Percentiles rank a stretch among this genome's conserved stretches.
Evolutionary conservation across 2,329 filamentous ascomycete genomes (phyloP).

Genomic region (Dactylellina drechsleri): DNA sequence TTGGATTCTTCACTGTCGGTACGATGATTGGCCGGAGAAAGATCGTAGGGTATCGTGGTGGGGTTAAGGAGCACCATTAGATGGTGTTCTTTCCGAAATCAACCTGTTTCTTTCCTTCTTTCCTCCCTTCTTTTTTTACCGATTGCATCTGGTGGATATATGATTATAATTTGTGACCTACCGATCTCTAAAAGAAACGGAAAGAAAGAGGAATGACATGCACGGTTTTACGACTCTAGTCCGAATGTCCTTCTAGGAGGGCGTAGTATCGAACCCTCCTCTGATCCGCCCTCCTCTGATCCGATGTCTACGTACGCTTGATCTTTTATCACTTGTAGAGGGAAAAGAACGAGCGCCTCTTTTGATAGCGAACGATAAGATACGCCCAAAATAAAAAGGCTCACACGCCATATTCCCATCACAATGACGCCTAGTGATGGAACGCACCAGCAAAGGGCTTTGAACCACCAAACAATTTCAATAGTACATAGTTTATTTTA

Average conservation of each 20-base stretch:
- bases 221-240: not conserved
- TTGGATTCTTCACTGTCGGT: slow-evolving; percentile 97
- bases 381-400: not conserved
- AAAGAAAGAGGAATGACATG: not conserved
- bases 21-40: slow-evolving; percentile 97
- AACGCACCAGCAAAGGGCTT: too few relatives aligned
- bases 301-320: not conserved
- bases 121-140: not conserved
- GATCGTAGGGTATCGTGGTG: slow-evolving; percentile 89
- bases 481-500: slow-evolving; percentile 42
- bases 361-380: too few relatives aligned
- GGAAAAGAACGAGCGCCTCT: too few relatives aligned
- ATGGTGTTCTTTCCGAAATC: not conserved
- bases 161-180: not conserved
- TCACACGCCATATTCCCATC: not conserved
- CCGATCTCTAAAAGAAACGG: not conserved
- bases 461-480: not conserved
- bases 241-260: too few relatives aligned
- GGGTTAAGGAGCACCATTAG: slow-evolving; percentile 70
- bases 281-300: not conserved
- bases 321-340: not conserved
- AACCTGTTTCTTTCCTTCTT: not conserved
- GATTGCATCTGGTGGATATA: not conserved
- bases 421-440: too few relatives aligned
- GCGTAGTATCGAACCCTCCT: not conserved